phyloP scores from a whole-genome alignment of 2,329 filamentous ascomycete species.

The Cytospora leucostoma region DNA sequence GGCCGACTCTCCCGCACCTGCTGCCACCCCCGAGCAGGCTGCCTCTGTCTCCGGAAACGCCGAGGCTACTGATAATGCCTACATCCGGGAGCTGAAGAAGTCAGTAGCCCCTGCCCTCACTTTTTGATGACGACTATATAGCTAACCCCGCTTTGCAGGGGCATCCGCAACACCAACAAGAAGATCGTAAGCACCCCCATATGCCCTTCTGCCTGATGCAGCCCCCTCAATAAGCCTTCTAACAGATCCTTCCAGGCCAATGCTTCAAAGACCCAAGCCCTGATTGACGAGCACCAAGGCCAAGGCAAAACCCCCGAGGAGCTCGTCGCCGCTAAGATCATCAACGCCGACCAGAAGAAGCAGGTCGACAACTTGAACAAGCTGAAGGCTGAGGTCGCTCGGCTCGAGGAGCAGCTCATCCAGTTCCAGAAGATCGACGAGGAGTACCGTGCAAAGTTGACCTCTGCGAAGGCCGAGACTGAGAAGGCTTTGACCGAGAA shows the following conservation, averaged over 20 bases:
- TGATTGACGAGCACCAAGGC: conserved; percentile 68
- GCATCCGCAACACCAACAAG: conserved; percentile 89
- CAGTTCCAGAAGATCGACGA: conserved; percentile 76
- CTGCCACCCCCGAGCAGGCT: conserved; percentile 52
- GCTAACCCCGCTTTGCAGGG: conserved; percentile 52
- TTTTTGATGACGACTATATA: not conserved
- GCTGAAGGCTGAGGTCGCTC: conserved; percentile 66
- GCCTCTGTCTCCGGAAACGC: conserved; percentile 54
- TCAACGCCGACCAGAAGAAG: conserved; percentile 79
- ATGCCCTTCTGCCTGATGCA: not conserved
- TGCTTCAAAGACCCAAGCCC: conserved; percentile 69
- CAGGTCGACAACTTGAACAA: conserved; percentile 76
- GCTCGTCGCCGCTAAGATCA: conserved; percentile 68
- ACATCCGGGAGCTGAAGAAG: conserved; percentile 90
- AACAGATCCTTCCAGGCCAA: conserved; percentile 53
- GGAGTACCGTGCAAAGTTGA: conserved; percentile 65
- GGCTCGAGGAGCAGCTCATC: conserved; percentile 72
- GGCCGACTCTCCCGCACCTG: conserved; percentile 57
- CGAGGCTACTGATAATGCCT: conserved; percentile 68
- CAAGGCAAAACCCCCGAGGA: conserved; percentile 71
- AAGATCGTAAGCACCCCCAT: conserved; percentile 71
- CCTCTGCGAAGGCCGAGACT: conserved; percentile 59
- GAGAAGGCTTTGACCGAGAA: conserved; percentile 58
- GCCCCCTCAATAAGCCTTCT: conserved; percentile 10
- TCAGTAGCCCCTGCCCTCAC: conserved; percentile 49